Conservation (phyloP, 306 rosid genomes). For the Rubus idaeus region DNA sequence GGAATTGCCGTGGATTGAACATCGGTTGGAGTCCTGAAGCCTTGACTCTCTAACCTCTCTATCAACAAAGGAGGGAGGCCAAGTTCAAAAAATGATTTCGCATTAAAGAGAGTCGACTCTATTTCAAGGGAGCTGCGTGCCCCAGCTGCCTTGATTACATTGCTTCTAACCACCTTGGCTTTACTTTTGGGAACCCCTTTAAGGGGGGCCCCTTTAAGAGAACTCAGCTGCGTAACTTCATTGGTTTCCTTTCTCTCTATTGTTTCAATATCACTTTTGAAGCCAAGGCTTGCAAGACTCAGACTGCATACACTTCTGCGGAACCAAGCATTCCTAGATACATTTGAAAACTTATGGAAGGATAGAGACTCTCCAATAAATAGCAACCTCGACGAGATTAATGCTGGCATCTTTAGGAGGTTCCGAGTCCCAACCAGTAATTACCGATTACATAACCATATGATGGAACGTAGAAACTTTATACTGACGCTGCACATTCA, state of each 20-base stretch:
- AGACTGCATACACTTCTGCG: slow-evolving; percentile 40
- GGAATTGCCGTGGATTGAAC: slow-evolving; percentile 91
- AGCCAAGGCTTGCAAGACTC: slow-evolving; percentile 54
- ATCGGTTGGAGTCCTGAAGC: slow-evolving; percentile 75
- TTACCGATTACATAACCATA: background rate
- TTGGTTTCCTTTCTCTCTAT: slow-evolving; percentile 28
- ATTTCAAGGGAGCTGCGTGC: slow-evolving; percentile 30
- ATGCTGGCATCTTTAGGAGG: slow-evolving; percentile 56
- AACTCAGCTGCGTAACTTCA: slow-evolving; percentile 35
- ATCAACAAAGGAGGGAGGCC: slow-evolving; percentile 63
- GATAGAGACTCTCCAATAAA: slow-evolving; percentile 60
- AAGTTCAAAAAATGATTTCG: slow-evolving; percentile 73
- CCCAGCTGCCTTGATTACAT: slow-evolving; percentile 37
- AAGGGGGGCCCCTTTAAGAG: slow-evolving; percentile 42
- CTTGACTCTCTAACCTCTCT: slow-evolving; percentile 68
- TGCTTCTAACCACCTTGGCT: slow-evolving; percentile 38
- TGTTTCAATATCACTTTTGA: slow-evolving; percentile 39
- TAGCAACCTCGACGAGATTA: slow-evolving; percentile 54
- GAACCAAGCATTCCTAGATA: slow-evolving; percentile 53
- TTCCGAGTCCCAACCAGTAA: background rate
- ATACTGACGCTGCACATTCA: slow-evolving; percentile 14
- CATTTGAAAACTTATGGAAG: slow-evolving; percentile 46
- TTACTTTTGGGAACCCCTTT: slow-evolving; percentile 42
- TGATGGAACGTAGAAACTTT: background rate
- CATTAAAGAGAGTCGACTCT: slow-evolving; percentile 70